Percentiles rank a stretch among this genome's conserved stretches.
Evolutionary conservation across 2,329 filamentous ascomycete species (phyloP).

Genomic region (Dactylellina drechsleri): DNA sequence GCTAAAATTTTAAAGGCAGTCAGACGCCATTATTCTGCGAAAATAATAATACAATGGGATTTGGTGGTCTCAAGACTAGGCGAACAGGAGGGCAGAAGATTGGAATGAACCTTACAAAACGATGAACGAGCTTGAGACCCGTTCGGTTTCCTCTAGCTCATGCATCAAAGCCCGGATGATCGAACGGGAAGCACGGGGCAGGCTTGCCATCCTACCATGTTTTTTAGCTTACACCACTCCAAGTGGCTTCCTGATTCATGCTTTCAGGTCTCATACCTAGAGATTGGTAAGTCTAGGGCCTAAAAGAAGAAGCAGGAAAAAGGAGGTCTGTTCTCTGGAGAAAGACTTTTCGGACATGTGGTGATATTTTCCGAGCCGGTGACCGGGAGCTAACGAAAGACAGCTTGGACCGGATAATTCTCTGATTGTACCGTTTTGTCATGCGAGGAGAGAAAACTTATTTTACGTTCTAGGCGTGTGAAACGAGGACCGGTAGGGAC

Average conservation of each 20-base stretch:
- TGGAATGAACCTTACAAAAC: too few relatives aligned
- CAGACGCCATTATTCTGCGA: not conserved
- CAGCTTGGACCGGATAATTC: slow-evolving; percentile 31
- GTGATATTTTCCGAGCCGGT: slow-evolving; percentile 15
- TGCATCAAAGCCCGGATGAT: slow-evolving; percentile 9
- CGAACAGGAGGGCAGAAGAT: too few relatives aligned
- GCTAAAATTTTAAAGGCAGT: not conserved
- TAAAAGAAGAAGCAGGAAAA: slow-evolving; percentile 4
- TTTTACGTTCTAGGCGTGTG: slow-evolving; percentile 5
- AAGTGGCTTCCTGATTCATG: not conserved
- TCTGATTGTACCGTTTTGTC: slow-evolving; percentile 11
- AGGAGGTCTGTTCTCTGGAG: not conserved
- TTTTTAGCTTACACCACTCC: too few relatives aligned
- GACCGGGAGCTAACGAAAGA: slow-evolving; percentile 6
- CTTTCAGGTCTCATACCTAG: not conserved
- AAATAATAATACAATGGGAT: not conserved
- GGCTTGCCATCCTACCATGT: too few relatives aligned
- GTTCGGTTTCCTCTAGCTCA: slow-evolving; percentile 31
- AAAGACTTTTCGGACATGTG: not conserved
- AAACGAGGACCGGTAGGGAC: slow-evolving; percentile 11
- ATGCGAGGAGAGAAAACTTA: not conserved
- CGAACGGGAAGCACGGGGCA: too few relatives aligned
- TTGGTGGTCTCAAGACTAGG: too few relatives aligned
- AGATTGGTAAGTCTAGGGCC: not conserved
- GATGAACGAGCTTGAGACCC: slow-evolving; percentile 1